Evolutionary conservation across 2,329 filamentous ascomycete genomes (phyloP).

Genomic region (Talaromyces sp.): DNA sequence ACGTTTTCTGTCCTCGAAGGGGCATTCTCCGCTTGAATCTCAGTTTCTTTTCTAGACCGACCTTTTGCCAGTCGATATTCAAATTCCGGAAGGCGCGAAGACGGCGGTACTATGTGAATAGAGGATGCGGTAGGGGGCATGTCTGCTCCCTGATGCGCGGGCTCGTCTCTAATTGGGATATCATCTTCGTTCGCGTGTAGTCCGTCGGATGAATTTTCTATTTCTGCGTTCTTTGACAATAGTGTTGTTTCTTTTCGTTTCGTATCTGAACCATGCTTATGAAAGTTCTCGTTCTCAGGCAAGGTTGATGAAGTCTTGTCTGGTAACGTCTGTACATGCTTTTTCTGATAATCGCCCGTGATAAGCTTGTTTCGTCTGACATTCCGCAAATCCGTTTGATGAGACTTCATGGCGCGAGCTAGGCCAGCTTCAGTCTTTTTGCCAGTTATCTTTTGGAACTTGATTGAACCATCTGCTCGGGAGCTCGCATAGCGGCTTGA

Average conservation of each 20-base stretch:
- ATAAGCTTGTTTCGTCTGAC: conserved; percentile 11
- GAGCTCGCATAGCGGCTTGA: conserved; percentile 20
- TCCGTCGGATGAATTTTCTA: background rate
- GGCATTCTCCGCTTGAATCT: conserved; percentile 10
- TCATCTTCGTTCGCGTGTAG: background rate
- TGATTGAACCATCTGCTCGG: background rate
- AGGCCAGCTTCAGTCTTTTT: background rate
- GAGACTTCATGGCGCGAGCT: background rate
- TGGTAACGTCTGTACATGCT: background rate
- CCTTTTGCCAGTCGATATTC: conserved; percentile 32
- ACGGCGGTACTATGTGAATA: conserved; percentile 32
- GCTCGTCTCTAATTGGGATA: background rate
- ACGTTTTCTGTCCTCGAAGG: conserved; percentile 14
- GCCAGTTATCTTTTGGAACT: background rate
- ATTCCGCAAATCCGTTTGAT: conserved; percentile 12
- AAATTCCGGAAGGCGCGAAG: conserved; percentile 39
- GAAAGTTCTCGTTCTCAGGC: background rate
- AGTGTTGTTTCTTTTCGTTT: background rate
- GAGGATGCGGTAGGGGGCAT: conserved; percentile 22
- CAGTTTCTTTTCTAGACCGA: background rate
- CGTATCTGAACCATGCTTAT: background rate
- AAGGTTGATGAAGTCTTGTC: background rate
- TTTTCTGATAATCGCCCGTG: background rate
- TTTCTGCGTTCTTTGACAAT: background rate
- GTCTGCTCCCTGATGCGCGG: conserved; percentile 1